Evolutionary conservation across 2,329 filamentous ascomycete genomes (phyloP).

Genomic region (Aspergillus flavus): DNA sequence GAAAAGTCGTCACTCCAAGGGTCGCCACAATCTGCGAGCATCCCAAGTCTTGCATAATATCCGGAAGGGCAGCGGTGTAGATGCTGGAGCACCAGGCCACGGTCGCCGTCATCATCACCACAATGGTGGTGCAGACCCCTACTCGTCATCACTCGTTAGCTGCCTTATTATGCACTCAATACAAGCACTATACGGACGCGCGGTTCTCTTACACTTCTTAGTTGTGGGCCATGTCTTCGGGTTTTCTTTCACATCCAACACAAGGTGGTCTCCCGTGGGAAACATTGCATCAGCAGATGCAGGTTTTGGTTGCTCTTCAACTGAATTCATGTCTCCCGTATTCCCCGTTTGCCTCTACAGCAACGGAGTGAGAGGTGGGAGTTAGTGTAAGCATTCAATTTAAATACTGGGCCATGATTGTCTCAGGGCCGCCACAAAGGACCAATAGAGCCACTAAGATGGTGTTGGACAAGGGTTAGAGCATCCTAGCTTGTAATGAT

Average conservation of each 20-base stretch:
- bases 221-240: not conserved
- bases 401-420: not conserved
- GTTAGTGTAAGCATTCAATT: not conserved
- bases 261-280: not conserved
- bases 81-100: slow-evolving; percentile 5
- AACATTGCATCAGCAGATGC: not conserved
- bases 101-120: slow-evolving; percentile 5
- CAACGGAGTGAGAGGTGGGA: not conserved
- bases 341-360: not conserved
- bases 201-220: not conserved
- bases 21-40: slow-evolving; percentile 5
- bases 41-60: not conserved
- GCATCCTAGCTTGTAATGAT: not conserved
- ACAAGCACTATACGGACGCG: not conserved
- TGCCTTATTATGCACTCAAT: not conserved
- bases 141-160: not conserved
- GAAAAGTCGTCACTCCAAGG: slow-evolving; percentile 5
- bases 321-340: not conserved
- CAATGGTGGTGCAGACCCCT: not conserved
- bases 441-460: not conserved
- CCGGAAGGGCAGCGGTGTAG: not conserved
- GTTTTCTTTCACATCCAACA: not conserved
- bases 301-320: not conserved
- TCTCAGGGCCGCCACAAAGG: not conserved
- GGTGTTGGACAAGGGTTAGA: not conserved